Evolutionary conservation across 352 stramenopile genomes (phyloP).

Genomic region (Phytophthora foliorum): DNA sequence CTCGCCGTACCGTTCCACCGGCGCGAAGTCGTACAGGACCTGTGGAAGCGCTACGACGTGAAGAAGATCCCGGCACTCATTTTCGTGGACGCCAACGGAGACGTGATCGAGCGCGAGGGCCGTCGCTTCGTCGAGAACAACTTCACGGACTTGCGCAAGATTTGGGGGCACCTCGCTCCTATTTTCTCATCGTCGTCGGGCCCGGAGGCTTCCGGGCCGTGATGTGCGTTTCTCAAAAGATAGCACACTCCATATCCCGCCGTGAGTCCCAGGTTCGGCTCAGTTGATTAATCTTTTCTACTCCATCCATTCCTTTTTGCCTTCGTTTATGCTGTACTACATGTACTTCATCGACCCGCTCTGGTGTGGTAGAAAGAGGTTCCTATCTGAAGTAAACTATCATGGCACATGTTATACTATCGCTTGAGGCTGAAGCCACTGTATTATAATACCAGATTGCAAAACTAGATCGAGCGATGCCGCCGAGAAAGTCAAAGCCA

Average conservation of each 20-base stretch:
- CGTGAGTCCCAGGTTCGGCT: not conserved
- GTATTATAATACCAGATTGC: no score
- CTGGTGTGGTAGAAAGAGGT: no score
- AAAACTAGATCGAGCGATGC: no score
- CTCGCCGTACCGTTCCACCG: slow-evolving; percentile 63
- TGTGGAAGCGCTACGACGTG: slow-evolving; percentile 76
- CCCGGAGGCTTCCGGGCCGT: slow-evolving; percentile 41
- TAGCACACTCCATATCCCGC: not conserved
- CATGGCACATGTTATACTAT: no score
- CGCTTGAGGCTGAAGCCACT: no score
- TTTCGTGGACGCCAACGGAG: slow-evolving; percentile 70
- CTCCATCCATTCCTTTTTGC: no score
- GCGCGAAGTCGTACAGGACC: slow-evolving; percentile 58
- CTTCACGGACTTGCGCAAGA: slow-evolving; percentile 68
- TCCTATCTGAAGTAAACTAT: no score
- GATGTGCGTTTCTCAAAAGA: not conserved
- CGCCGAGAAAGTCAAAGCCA: no score
- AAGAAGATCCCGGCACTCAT: slow-evolving; percentile 78
- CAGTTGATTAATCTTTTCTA: not conserved
- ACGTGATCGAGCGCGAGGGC: slow-evolving; percentile 71
- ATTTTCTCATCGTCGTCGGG: slow-evolving; percentile 22
- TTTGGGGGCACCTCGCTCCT: slow-evolving; percentile 60
- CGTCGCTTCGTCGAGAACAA: slow-evolving; percentile 69
- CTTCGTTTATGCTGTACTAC: no score
- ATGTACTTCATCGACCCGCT: no score